phyloP scores from a whole-genome alignment of 2,329 filamentous ascomycete genomes.

The Plectosphaerella sp. region DNA sequence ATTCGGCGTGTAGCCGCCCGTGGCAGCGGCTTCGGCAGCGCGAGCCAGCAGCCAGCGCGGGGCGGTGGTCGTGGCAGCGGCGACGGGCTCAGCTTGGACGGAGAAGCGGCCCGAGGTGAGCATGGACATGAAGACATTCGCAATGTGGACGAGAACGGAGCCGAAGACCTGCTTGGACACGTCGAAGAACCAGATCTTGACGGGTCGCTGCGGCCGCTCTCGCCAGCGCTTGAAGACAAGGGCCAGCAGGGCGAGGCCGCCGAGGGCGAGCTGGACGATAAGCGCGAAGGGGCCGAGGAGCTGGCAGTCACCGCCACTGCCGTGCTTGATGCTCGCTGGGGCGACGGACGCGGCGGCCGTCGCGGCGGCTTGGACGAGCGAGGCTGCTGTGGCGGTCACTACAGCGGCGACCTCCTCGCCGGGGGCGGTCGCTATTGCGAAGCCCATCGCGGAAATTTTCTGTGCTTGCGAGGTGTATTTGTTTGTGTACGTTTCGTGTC shows the following conservation, averaged over 20 bases:
- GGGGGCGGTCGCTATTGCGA: conserved; percentile 1
- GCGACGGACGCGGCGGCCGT: conserved; percentile 19
- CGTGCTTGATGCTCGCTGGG: conserved; percentile 6
- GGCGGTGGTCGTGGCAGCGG: conserved; percentile 24
- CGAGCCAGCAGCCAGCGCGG: conserved; percentile 29
- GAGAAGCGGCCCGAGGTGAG: conserved; percentile 82
- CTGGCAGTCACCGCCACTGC: conserved; percentile 54
- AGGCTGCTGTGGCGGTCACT: conserved; percentile 11
- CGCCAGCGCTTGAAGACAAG: conserved; percentile 92
- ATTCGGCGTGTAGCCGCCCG: conserved; percentile 63
- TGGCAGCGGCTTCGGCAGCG: conserved; percentile 26
- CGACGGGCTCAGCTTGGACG: conserved; percentile 50
- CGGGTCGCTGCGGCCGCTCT: conserved; percentile 82
- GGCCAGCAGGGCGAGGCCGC: conserved; percentile 74
- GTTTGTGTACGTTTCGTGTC: no score
- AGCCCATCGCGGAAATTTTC: neutral
- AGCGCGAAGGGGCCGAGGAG: conserved; percentile 89
- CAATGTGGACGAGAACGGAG: conserved; percentile 82
- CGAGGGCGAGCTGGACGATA: conserved; percentile 82
- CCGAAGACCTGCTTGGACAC: conserved; percentile 96
- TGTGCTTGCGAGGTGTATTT: no score
- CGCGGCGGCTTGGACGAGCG: conserved; percentile 21
- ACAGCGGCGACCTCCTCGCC: conserved; percentile 1
- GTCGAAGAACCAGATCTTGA: conserved; percentile 98
- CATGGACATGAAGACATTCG: conserved; percentile 96